Evolutionary conservation across 148 eudicot genomes (phyloP).

Genomic region (Bassia scoparia): DNA sequence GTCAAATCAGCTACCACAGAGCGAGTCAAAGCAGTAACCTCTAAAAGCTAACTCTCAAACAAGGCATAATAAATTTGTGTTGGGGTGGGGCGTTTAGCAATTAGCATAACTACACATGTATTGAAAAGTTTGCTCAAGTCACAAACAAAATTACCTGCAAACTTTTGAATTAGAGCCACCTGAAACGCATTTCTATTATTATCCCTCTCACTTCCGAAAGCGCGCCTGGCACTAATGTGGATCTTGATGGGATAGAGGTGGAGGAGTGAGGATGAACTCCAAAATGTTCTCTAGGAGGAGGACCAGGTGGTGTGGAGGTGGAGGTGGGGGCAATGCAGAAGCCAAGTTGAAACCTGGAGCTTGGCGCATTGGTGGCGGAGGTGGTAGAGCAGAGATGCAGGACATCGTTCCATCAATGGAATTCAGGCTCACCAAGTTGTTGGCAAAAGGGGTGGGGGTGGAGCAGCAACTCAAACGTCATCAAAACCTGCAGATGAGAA

Average conservation of each 20-base stretch:
- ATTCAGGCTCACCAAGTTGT: constrained; percentile 45
- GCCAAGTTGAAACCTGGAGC: constrained; percentile 44
- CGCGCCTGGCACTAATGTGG: constrained; percentile 76
- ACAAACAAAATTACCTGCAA: constrained; percentile 37
- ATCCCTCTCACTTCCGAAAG: constrained; percentile 45
- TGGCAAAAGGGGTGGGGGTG: constrained; percentile 83
- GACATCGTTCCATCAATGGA: constrained; percentile 44
- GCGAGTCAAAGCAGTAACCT: no score
- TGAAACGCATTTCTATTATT: constrained; percentile 35
- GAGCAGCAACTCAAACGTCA: constrained; percentile 53
- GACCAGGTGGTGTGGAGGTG: constrained; percentile 63
- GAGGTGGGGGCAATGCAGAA: constrained; percentile 54
- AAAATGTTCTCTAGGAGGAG: constrained; percentile 58
- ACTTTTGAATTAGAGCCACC: constrained; percentile 45
- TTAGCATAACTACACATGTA: background rate
- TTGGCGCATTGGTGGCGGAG: constrained; percentile 73
- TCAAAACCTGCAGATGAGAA: constrained; percentile 60
- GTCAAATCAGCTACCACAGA: no score
- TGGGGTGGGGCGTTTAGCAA: background rate
- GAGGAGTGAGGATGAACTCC: constrained; percentile 58
- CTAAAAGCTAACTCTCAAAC: no score
- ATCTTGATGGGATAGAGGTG: constrained; percentile 43
- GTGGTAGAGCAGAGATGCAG: constrained; percentile 80
- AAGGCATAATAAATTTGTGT: no score
- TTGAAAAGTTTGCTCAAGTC: constrained; percentile 1